Conservation (phyloP, 208 protist genomes). For the Porcisia hertigi region DNA sequence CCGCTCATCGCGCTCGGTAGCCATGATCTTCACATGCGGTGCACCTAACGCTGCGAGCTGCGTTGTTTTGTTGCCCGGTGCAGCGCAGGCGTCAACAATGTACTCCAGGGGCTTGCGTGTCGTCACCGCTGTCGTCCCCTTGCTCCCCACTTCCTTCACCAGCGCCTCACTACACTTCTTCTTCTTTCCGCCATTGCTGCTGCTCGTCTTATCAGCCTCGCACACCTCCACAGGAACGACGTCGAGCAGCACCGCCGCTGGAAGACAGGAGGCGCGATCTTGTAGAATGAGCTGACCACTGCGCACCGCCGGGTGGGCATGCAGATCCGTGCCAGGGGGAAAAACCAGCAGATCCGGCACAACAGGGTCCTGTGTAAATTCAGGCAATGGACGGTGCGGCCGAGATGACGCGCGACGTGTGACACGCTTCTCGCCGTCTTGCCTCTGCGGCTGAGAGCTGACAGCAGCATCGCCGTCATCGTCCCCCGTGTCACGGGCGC, state of each 20-base stretch:
- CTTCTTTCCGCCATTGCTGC: neutral
- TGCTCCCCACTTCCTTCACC: neutral
- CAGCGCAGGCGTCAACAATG: constrained; percentile 90
- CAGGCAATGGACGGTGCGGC: constrained; percentile 37
- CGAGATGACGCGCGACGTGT: constrained; percentile 12
- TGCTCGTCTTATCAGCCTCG: neutral
- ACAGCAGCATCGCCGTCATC: neutral
- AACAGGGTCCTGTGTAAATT: constrained; percentile 71
- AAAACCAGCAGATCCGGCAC: constrained; percentile 85
- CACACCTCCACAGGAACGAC: constrained; percentile 44
- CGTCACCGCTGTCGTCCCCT: neutral
- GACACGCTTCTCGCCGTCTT: constrained; percentile 6
- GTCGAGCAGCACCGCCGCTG: constrained; percentile 83
- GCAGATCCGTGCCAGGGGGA: constrained; percentile 82
- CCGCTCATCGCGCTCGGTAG: constrained; percentile 80
- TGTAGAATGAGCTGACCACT: constrained; percentile 88
- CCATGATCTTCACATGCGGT: constrained; percentile 79
- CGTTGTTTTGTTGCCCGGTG: constrained; percentile 93
- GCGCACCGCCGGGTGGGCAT: constrained; percentile 85
- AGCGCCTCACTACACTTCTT: neutral
- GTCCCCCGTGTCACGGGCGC: constrained; percentile 7
- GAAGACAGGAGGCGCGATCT: constrained; percentile 91
- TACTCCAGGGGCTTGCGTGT: constrained; percentile 63
- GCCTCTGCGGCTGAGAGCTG: neutral
- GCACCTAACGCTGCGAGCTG: constrained; percentile 80